Evolutionary conservation across 2,329 filamentous ascomycete genomes (phyloP), one percentile per base, ranked within the genome.

Genomic region (Corynespora cassiicola): DNA sequence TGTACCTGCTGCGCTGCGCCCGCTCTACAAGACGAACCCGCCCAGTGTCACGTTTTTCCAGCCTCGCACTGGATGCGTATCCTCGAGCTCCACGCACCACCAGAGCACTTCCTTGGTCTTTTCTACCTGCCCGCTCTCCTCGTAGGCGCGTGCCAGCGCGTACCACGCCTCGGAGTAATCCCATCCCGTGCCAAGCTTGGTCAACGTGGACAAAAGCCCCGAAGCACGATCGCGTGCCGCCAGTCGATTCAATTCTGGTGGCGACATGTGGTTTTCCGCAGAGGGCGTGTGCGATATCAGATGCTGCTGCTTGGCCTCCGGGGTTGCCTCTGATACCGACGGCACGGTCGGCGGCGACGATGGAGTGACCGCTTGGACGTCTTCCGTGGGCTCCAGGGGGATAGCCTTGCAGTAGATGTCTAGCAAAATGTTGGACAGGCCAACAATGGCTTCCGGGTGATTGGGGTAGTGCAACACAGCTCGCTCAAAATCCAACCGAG

Each of bases 81-180:
- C 92, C 65, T 97, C 94, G 19, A 99, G 76, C 69, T 96, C 90
- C 9, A 99, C 88, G 56, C 91, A 95, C 90, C 92, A 97, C 94
- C 94, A 97, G 6, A 97, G 77, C 29, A 91, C 90, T 54, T 94
- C 87, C 72, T 91, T 95, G 10, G 94, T 87, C 74, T 92, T 95
- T 23, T 94, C 88, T 2, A 82, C 70, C 72, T 96, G 88, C 0
- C 87, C 88, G 40, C 88, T 88, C 62, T 90, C 83, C 68, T 99
- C 94, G 60, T 96, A 88, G 7, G 89, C 90, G 47, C 90, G 78
- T 1, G 90, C 88, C 21, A 99, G 79, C 4, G 87, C 82, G 60
- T 90, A 92, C 94, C 94, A 99, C 5, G 92, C 94, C 63, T 97
- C 94, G 0, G 88, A 85, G 64, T 86, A 82, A 68, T 96, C 92